Evolutionary conservation across 2,329 filamentous ascomycete species (phyloP).

Genomic region (Microdochium paspali): DNA sequence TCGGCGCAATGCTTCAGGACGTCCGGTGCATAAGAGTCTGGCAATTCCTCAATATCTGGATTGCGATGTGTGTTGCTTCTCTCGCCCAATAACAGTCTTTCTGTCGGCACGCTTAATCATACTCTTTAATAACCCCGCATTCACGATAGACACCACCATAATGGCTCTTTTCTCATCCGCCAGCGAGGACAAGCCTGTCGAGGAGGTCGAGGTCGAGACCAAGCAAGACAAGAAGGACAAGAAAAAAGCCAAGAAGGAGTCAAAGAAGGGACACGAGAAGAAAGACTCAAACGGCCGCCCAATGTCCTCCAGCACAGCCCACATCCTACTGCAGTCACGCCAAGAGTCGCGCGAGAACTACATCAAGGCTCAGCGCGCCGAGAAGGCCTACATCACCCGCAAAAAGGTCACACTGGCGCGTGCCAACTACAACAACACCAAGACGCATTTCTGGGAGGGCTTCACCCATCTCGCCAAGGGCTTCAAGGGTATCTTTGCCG

Average conservation of each 20-base stretch:
- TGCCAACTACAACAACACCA: slow-evolving; percentile 25
- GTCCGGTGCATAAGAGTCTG: too few species aligned
- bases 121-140: not conserved
- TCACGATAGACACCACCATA: not conserved
- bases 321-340: slow-evolving; percentile 26
- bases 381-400: slow-evolving; percentile 31
- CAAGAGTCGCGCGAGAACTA: slow-evolving; percentile 26
- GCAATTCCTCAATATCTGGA: too few species aligned
- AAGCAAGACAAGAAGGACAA: slow-evolving; percentile 3
- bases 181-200: not conserved
- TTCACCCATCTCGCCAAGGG: slow-evolving; percentile 25
- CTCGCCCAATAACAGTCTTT: too few species aligned
- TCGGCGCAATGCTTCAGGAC: too few species aligned
- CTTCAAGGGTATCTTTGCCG: slow-evolving; percentile 18
- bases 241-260: slow-evolving; percentile 1
- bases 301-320: slow-evolving; percentile 32
- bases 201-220: not conserved
- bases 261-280: too few species aligned
- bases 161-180: not conserved
- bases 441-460: slow-evolving; percentile 26
- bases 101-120: not conserved
- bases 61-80: too few species aligned
- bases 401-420: slow-evolving; percentile 30
- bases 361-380: slow-evolving; percentile 26
- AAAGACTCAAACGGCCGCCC: slow-evolving; percentile 16